Evolutionary conservation across 2,329 filamentous ascomycete species (phyloP).

Genomic region (Fusarium poae): DNA sequence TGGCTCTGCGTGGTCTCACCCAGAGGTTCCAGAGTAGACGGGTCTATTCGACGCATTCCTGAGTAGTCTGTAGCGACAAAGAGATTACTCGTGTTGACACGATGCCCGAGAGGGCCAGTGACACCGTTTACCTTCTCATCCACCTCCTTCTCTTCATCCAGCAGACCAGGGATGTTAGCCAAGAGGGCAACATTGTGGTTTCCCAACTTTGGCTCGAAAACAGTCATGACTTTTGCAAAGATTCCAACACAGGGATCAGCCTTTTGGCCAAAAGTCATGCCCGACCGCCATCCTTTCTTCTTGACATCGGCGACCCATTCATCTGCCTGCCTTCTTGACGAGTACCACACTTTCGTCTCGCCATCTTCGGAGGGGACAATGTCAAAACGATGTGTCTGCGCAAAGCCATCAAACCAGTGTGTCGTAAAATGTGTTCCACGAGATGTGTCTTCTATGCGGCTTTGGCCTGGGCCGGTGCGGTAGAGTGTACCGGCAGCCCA

Average conservation of each 20-base stretch:
- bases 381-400: conserved; percentile 78
- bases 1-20: conserved; percentile 69
- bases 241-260: conserved; percentile 80
- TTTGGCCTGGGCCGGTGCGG: conserved; percentile 78
- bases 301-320: conserved; percentile 71
- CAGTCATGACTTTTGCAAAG: conserved; percentile 77
- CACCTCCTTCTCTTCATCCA: conserved; percentile 23
- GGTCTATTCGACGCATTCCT: conserved; percentile 72
- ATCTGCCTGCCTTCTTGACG: conserved; percentile 77
- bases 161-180: conserved; percentile 74
- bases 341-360: conserved; percentile 69
- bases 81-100: conserved; percentile 60
- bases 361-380: conserved; percentile 62
- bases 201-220: conserved; percentile 61
- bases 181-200: conserved; percentile 72
- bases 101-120: conserved; percentile 51
- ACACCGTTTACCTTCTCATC: not conserved
- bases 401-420: conserved; percentile 88
- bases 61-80: conserved; percentile 70
- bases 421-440: conserved; percentile 71
- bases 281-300: conserved; percentile 67
- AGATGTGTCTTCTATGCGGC: conserved; percentile 69
- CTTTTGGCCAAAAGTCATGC: conserved; percentile 76
- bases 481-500: conserved; percentile 81
- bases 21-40: conserved; percentile 78